These are phyloP conservation scores for Rhodotorula sp. DNA, from an alignment of 1,284 basidiomycete species.

Conservation along the genomic window DNA sequence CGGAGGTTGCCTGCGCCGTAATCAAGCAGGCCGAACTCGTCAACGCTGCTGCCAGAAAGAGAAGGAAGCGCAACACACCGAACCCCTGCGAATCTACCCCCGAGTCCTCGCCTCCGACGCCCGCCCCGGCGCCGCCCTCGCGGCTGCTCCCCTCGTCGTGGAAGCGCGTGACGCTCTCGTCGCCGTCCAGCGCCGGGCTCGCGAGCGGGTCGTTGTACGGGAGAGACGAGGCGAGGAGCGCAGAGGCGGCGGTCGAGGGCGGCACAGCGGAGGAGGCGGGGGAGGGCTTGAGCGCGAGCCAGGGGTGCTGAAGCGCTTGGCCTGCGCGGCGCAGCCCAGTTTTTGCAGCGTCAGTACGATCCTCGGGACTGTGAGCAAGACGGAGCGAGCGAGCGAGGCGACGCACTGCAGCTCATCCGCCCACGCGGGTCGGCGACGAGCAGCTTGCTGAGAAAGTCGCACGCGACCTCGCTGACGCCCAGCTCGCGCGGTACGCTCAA, in stretches of 20 bases:
- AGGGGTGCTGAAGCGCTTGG: conserved; percentile 64
- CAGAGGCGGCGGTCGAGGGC: background rate
- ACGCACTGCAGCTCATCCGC: conserved; percentile 61
- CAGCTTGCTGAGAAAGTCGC: conserved; percentile 58
- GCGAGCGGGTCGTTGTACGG: conserved; percentile 16
- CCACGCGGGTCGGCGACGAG: conserved; percentile 59
- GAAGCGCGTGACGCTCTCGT: background rate
- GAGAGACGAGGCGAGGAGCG: conserved; percentile 14
- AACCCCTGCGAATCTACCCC: conserved; percentile 56
- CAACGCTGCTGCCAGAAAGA: background rate
- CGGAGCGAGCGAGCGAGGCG: background rate
- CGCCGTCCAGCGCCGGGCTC: background rate
- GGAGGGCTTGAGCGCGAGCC: conserved; percentile 58
- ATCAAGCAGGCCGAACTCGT: too few species aligned
- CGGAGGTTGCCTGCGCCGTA: conserved; percentile 62
- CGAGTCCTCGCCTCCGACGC: conserved; percentile 8
- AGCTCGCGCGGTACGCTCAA: conserved; percentile 29
- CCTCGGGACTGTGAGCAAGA: background rate
- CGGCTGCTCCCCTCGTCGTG: conserved; percentile 8
- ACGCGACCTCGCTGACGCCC: conserved; percentile 53
- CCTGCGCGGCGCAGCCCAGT: conserved; percentile 26
- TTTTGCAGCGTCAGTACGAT: background rate
- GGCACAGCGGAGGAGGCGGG: background rate
- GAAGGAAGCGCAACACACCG: conserved; percentile 2
- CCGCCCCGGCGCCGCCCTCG: background rate